Percentiles rank a stretch among this genome's conserved stretches.
Evolutionary conservation across 805 yeast species (phyloP).

Genomic region (Cyberlindnera maritima): DNA sequence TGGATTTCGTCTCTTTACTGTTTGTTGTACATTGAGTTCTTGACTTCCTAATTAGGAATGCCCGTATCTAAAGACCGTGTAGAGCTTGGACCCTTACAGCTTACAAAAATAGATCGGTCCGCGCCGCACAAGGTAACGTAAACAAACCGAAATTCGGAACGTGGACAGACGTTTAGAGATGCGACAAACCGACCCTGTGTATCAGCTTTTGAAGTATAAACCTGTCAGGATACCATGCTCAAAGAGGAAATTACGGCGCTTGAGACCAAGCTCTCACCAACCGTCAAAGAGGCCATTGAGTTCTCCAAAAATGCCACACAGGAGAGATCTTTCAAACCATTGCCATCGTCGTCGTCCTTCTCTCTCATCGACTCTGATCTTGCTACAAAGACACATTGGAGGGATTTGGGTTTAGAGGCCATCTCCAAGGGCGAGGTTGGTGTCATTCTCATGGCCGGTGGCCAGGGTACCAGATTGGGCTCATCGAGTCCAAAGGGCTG

Average conservation of each 20-base stretch:
- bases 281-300: constrained; percentile 39
- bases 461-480: constrained; percentile 96
- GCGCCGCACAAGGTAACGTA: constrained; percentile 11
- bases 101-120: neutral
- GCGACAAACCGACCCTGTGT: neutral
- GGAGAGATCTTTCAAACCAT: constrained; percentile 37
- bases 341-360: constrained; percentile 51
- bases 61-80: no score
- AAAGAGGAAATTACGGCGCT: constrained; percentile 14
- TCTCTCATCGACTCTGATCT: constrained; percentile 37
- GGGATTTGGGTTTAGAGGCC: constrained; percentile 58
- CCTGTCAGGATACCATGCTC: constrained; percentile 7
- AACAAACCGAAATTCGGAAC: constrained; percentile 4
- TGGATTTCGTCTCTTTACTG: no score
- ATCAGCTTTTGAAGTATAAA: neutral
- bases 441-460: constrained; percentile 94
- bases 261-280: constrained; percentile 25
- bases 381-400: constrained; percentile 24
- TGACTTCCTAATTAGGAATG: neutral
- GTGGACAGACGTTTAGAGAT: neutral
- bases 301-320: constrained; percentile 30
- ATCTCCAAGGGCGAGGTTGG: constrained; percentile 76
- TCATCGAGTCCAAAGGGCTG: constrained; percentile 93
- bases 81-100: no score
- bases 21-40: no score